A percentile compares a stretch with the other conserved stretches of the same genome.
Conservation (phyloP, 1,139 yeast species). For the Candida sp. region DNA sequence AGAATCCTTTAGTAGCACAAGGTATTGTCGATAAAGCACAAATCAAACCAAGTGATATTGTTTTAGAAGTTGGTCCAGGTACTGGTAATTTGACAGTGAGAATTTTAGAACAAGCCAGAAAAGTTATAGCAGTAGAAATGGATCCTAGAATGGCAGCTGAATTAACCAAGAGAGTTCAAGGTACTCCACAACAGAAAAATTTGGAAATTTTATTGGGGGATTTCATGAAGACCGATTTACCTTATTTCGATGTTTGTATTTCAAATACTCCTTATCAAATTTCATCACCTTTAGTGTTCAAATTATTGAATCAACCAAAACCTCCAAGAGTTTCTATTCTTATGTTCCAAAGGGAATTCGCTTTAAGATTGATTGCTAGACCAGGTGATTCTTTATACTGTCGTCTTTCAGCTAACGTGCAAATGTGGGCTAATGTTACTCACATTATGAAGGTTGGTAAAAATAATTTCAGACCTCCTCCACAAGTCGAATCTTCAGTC, state of each 20-base stretch:
- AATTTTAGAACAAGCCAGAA: constrained; percentile 86
- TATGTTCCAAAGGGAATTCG: constrained; percentile 98
- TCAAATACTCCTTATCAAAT: constrained; percentile 98
- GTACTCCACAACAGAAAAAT: constrained; percentile 89
- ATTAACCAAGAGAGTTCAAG: constrained; percentile 94
- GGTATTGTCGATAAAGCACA: constrained; percentile 97
- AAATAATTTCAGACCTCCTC: constrained; percentile 97
- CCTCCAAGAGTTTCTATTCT: constrained; percentile 96
- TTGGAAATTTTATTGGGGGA: constrained; percentile 92
- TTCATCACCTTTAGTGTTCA: constrained; percentile 94
- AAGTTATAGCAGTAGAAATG: constrained; percentile 95
- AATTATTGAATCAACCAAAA: constrained; percentile 81
- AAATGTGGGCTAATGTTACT: constrained; percentile 99
- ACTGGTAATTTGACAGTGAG: constrained; percentile 96
- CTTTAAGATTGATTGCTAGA: constrained; percentile 85
- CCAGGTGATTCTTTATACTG: constrained; percentile 95
- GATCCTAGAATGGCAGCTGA: constrained; percentile 99
- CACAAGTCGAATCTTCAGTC: constrained; percentile 96
- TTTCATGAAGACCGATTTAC: constrained; percentile 92
- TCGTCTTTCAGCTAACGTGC: constrained; percentile 92
- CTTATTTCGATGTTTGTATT: constrained; percentile 93
- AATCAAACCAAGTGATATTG: constrained; percentile 88
- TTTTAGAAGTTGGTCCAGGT: constrained; percentile 98
- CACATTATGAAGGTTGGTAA: constrained; percentile 98
- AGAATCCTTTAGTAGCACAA: constrained; percentile 95